Evolutionary conservation across 257 asterid genomes (phyloP).

Genomic region (Oldenlandia corymbosa): DNA sequence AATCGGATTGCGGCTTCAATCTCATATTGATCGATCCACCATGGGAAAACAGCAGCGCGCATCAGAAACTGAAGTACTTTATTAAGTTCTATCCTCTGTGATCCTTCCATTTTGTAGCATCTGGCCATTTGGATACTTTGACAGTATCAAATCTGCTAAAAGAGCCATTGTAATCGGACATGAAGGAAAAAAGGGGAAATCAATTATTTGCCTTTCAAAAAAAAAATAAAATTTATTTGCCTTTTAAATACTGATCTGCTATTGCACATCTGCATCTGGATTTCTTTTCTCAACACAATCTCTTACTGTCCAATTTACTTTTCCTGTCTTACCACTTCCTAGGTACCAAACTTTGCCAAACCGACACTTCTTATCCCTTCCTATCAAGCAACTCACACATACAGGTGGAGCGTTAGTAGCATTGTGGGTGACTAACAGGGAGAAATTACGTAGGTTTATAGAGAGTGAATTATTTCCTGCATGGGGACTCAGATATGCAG

Average conservation of each 20-base stretch:
- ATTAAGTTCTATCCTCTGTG: neutral
- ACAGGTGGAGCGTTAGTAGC: conserved; percentile 73
- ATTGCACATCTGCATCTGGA: no score
- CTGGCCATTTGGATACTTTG: conserved; percentile 11
- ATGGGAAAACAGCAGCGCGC: conserved; percentile 97
- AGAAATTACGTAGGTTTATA: conserved; percentile 68
- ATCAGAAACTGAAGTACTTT: conserved; percentile 70
- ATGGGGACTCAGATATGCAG: conserved; percentile 75
- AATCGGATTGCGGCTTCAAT: conserved; percentile 68
- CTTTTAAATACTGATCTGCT: no score
- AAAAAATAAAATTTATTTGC: no score
- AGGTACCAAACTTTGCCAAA: conserved; percentile 86
- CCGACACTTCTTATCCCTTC: conserved; percentile 70
- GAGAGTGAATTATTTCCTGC: conserved; percentile 76
- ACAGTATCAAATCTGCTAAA: neutral
- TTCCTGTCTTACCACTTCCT: conserved; percentile 11
- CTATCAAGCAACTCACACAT: conserved; percentile 71
- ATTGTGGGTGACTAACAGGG: conserved; percentile 92
- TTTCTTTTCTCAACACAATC: neutral
- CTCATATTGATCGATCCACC: conserved; percentile 91
- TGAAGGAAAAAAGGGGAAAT: no score
- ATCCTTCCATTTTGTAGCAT: neutral
- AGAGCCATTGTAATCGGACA: no score
- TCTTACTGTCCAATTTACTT: conserved; percentile 8
- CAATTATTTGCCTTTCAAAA: no score